A percentile compares a stretch with the other conserved stretches of the same genome.
phyloP scores from a whole-genome alignment of 495 filamentous ascomycete genomes.

The Letharia lupina region DNA sequence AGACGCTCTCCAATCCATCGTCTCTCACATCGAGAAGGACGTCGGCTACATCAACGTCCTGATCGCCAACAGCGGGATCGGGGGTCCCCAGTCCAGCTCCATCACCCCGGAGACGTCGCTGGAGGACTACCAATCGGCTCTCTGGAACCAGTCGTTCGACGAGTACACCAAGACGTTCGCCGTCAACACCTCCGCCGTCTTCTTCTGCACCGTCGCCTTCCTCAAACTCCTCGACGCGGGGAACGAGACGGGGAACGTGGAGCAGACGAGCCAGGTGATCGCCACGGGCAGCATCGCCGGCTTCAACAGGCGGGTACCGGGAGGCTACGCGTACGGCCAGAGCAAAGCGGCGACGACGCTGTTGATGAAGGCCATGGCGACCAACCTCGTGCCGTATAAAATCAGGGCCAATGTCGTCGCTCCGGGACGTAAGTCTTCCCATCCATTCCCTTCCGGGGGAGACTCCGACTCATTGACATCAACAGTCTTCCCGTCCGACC shows the following conservation, averaged over 20 bases:
- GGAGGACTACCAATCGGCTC: constrained; percentile 41
- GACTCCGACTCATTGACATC: not conserved
- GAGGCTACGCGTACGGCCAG: constrained; percentile 51
- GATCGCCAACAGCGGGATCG: constrained; percentile 56
- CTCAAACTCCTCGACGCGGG: constrained; percentile 38
- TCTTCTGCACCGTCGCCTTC: constrained; percentile 38
- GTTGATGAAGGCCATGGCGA: constrained; percentile 51
- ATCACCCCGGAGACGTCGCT: constrained; percentile 28
- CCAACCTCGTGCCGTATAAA: constrained; percentile 44
- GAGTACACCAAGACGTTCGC: constrained; percentile 38
- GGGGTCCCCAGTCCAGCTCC: constrained; percentile 39
- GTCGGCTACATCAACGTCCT: constrained; percentile 51
- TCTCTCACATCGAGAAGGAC: constrained; percentile 31
- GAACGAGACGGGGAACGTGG: constrained; percentile 38
- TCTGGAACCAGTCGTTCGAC: constrained; percentile 39
- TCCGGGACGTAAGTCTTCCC: constrained; percentile 47
- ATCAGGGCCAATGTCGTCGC: constrained; percentile 54
- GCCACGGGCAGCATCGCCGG: constrained; percentile 49
- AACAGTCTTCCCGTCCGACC: constrained; percentile 51
- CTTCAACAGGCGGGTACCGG: constrained; percentile 45
- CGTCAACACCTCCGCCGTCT: constrained; percentile 33
- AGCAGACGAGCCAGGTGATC: constrained; percentile 53
- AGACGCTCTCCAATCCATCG: constrained; percentile 29
- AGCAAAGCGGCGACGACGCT: constrained; percentile 56
- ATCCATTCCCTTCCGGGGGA: not conserved